Evolutionary conservation across 129 eudicot species (phyloP).

Genomic region (Solidago caesia): DNA sequence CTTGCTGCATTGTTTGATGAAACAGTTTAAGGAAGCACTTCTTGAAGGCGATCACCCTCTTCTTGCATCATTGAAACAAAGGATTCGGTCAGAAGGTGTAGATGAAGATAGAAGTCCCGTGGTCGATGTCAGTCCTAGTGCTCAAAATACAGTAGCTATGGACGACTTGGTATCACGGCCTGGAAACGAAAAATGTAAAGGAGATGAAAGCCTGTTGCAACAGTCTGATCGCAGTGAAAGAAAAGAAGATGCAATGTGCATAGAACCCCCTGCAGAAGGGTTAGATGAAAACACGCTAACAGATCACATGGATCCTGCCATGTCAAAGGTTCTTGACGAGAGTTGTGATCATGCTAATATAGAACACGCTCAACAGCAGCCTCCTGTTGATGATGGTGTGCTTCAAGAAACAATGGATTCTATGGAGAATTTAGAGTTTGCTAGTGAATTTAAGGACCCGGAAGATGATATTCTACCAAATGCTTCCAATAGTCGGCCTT

Average conservation of each 20-base stretch:
- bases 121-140: not conserved
- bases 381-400: not conserved
- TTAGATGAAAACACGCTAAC: constrained; percentile 15
- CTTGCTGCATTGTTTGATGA: constrained; percentile 4
- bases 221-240: constrained; percentile 4
- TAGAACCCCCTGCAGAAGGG: constrained; percentile 17
- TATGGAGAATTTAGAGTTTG: too few species aligned
- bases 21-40: constrained; percentile 70
- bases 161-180: constrained; percentile 15
- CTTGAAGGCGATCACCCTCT: constrained; percentile 47
- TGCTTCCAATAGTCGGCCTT: not conserved
- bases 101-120: not conserved
- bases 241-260: constrained; percentile 24
- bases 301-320: not conserved
- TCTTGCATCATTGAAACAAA: constrained; percentile 51
- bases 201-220: constrained; percentile 6
- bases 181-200: constrained; percentile 1
- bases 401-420: not conserved
- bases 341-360: not conserved
- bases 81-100: constrained; percentile 40
- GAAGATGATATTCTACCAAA: constrained; percentile 9
- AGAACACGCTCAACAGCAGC: not conserved
- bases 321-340: not conserved
- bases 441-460: too few species aligned
- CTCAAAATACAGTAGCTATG: constrained; percentile 6